Base-by-base conservation (phyloP, 2,329 filamentous ascomycete species). In the Trichoderma koningii region DNA sequence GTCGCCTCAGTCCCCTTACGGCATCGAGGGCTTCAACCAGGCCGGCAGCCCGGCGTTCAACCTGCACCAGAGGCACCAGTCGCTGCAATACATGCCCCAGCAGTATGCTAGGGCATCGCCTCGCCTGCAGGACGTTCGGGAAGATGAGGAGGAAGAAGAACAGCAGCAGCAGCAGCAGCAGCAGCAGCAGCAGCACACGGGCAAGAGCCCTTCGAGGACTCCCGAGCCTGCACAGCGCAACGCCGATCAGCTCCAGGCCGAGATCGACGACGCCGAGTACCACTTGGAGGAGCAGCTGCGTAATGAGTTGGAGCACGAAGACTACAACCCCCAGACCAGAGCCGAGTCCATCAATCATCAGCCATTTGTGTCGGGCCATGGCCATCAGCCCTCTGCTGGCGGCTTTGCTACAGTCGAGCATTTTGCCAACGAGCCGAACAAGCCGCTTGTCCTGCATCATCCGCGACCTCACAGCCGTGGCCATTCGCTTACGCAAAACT, bases 181-280 rank as follows among this genome's bases (percentile, higher is more conserved):
- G 30, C 30, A 30, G 30, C 30, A 30, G 30, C 30, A 30, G 30
- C 30, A 9, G 7, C 30, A 30, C 1, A 67, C 66, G 28, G 77
- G 73, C 70, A 83, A 85, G 75, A 85, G 79, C 64, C 81, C 80
- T 10, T 85, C 82, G 1, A 84, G 83, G 71, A 84, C 82, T 0
- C 82, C 84, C 0, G 83, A 87, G 70, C 79, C 82, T 10, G 64
- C 70, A 12, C 76, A 77, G 53, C 79, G 79, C 52, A 78, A 82
- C 60, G 76, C 79, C 53, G 90, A 93, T 70, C 93, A 93, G 70
- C 82, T 96, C 26, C 92, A 97, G 74, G 89, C 89, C 67, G 92
- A 95, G 70, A 89, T 96, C 64, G 89, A 95, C 56, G 90, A 93
- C 72, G 89, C 91, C 5, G 91, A 96, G 71, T 94, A 95, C 72